These are phyloP conservation scores for Chenopodium suecicum DNA, from an alignment of 148 eudicot species.

Conservation along the genomic window DNA sequence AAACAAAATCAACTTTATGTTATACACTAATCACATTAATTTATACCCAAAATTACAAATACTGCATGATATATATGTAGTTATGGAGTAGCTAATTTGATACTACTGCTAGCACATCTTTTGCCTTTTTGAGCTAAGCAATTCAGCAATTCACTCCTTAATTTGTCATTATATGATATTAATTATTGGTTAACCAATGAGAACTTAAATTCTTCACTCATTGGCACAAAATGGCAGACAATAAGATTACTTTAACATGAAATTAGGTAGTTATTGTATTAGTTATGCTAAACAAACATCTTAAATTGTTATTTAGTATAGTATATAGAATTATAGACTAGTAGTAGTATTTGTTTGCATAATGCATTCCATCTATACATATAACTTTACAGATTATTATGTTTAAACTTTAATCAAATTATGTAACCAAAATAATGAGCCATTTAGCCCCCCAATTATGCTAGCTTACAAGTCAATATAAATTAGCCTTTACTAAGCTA, in stretches of 20 bases:
- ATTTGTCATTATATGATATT: slow-evolving; percentile 23
- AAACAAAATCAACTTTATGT: slow-evolving; percentile 21
- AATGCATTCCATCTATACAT: slow-evolving; percentile 18
- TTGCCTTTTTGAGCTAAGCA: slow-evolving; percentile 25
- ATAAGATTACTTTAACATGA: slow-evolving; percentile 8
- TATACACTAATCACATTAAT: neutral
- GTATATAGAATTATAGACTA: no score
- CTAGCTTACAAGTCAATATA: neutral
- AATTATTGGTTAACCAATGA: slow-evolving; percentile 24
- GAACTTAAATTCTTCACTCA: slow-evolving; percentile 22
- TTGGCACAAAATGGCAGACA: slow-evolving; percentile 24
- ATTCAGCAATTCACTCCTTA: neutral
- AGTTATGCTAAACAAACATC: slow-evolving; percentile 6
- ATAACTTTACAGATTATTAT: slow-evolving; percentile 11
- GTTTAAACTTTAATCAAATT: neutral
- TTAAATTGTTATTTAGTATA: neutral
- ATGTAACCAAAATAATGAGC: neutral
- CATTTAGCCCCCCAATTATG: neutral
- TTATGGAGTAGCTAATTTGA: neutral
- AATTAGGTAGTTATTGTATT: slow-evolving; percentile 15
- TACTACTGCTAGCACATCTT: slow-evolving; percentile 18
- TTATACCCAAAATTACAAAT: neutral
- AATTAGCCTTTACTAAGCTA: neutral
- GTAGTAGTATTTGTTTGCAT: neutral
- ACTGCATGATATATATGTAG: neutral